A percentile compares a stretch with the other conserved stretches of the same genome.
Conservation (phyloP, 345 rosid genomes). For the Salix exigua region DNA sequence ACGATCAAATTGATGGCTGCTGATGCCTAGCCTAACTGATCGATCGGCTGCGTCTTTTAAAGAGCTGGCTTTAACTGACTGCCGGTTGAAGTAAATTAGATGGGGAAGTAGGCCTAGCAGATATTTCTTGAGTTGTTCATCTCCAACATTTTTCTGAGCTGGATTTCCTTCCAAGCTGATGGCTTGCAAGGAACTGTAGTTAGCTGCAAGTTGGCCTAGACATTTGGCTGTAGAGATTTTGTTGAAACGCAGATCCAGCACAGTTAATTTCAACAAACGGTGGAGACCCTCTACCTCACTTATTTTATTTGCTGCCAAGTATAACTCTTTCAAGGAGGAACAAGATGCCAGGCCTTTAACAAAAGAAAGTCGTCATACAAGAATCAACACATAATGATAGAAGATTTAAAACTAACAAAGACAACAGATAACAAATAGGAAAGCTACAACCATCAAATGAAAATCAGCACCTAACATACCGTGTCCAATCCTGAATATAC, state of each 20-base stretch:
- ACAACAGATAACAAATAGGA: not conserved
- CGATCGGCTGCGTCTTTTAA: slow-evolving; percentile 65
- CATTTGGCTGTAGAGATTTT: slow-evolving; percentile 80
- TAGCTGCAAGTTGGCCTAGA: slow-evolving; percentile 95
- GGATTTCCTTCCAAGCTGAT: slow-evolving; percentile 97
- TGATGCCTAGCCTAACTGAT: slow-evolving; percentile 54
- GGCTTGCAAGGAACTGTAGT: slow-evolving; percentile 88
- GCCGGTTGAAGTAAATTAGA: slow-evolving; percentile 73
- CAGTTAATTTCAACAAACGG: slow-evolving; percentile 74
- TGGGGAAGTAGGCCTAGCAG: slow-evolving; percentile 79
- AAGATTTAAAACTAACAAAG: not conserved
- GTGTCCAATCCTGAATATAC: slow-evolving; percentile 80
- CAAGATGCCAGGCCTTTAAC: slow-evolving; percentile 81
- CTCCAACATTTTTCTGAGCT: slow-evolving; percentile 94
- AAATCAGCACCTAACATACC: slow-evolving; percentile 41
- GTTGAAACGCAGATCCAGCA: slow-evolving; percentile 86
- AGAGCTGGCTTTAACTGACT: slow-evolving; percentile 51
- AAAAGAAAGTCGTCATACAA: not conserved
- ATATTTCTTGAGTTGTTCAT: slow-evolving; percentile 80
- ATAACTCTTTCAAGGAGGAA: slow-evolving; percentile 88
- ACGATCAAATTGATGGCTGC: slow-evolving; percentile 57
- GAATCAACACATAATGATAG: not conserved
- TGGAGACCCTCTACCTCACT: slow-evolving; percentile 96
- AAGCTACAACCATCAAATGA: not conserved
- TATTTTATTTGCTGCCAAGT: slow-evolving; percentile 89